Percentiles rank a stretch among this genome's conserved stretches.
Conservation (phyloP, 2,329 filamentous ascomycete genomes). For the Aspergillus jensenii region DNA sequence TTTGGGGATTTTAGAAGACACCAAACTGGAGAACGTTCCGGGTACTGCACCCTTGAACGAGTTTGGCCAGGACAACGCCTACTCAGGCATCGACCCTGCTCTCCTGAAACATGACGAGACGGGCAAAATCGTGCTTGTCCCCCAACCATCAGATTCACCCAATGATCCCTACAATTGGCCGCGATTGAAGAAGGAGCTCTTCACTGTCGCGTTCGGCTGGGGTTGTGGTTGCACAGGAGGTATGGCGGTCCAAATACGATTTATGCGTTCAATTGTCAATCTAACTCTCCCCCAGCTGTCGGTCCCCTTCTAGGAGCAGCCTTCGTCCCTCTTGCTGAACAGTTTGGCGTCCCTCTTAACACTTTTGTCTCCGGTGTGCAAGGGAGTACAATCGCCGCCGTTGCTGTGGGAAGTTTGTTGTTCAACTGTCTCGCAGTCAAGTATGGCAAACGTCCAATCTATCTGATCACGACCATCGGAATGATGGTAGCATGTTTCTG, state of each 20-base stretch:
- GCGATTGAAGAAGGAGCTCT: constrained; percentile 33
- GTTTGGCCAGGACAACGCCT: constrained; percentile 5
- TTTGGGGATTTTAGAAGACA: constrained; percentile 30
- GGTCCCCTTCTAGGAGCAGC: constrained; percentile 42
- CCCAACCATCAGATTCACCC: constrained; percentile 25
- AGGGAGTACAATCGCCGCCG: constrained; percentile 35
- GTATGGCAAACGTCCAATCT: constrained; percentile 40
- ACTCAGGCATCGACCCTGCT: constrained; percentile 22
- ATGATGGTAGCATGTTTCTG: constrained; percentile 25
- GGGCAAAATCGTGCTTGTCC: constrained; percentile 25
- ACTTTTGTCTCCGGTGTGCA: constrained; percentile 38
- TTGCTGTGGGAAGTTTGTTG: constrained; percentile 38
- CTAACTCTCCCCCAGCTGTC: constrained; percentile 26
- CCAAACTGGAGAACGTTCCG: constrained; percentile 30
- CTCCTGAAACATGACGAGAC: constrained; percentile 36
- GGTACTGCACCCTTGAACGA: constrained; percentile 29
- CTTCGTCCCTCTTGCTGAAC: constrained; percentile 28
- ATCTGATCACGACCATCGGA: constrained; percentile 34
- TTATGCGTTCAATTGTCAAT: neutral
- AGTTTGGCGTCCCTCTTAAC: constrained; percentile 32
- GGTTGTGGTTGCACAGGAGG: constrained; percentile 44
- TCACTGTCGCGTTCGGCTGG: constrained; percentile 42
- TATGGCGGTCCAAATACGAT: constrained; percentile 9
- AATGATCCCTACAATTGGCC: constrained; percentile 29
- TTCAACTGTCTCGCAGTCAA: constrained; percentile 40